phyloP scores from a whole-genome alignment of 495 filamentous ascomycete genomes.

The Apiosordaria backusii region DNA sequence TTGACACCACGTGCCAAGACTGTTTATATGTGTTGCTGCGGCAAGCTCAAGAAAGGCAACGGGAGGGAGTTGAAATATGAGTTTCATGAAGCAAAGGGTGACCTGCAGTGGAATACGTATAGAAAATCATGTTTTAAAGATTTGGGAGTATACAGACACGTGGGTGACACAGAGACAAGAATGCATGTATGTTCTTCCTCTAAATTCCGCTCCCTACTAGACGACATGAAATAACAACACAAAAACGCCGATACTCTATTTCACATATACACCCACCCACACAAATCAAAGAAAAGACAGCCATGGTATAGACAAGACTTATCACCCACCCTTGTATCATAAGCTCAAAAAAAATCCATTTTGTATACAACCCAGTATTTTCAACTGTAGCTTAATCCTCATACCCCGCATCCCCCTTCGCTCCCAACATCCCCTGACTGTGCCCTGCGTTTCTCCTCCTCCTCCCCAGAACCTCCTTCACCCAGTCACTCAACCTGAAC shows the following conservation, averaged over 20 bases:
- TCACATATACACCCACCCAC: not conserved
- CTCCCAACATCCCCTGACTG: conserved; percentile 57
- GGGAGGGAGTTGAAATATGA: too few relatives aligned
- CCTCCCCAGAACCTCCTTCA: conserved; percentile 46
- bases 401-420: conserved; percentile 8
- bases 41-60: not conserved
- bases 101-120: too few relatives aligned
- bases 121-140: too few relatives aligned
- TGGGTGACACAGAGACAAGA: not conserved
- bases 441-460: conserved; percentile 42
- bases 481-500: conserved; percentile 52
- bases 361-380: not conserved
- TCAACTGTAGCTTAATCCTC: not conserved
- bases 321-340: too few relatives aligned
- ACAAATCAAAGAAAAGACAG: not conserved
- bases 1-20: not conserved
- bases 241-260: not conserved
- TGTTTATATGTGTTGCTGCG: not conserved
- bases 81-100: too few relatives aligned
- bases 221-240: not conserved
- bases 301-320: too few relatives aligned
- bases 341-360: not conserved
- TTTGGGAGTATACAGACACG: too few relatives aligned
- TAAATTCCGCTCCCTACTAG: not conserved
- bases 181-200: not conserved